phyloP scores from a whole-genome alignment of 495 filamentous ascomycete species.

The Daldinia concentrica region DNA sequence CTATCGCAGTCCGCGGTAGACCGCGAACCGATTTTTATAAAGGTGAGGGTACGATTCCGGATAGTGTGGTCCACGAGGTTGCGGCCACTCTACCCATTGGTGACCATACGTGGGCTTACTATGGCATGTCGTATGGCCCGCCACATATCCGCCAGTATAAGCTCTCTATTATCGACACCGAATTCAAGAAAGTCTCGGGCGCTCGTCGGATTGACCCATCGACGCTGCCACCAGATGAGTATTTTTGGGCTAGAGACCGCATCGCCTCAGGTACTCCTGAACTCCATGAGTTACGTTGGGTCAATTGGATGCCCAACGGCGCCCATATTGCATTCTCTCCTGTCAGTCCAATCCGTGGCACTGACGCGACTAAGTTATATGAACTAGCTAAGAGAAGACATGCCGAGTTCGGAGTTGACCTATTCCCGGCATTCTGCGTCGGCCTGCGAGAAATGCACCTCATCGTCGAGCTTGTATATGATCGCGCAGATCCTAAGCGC shows the following conservation, averaged over 20 bases:
- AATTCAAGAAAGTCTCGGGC: conserved; percentile 52
- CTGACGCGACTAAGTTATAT: conserved; percentile 50
- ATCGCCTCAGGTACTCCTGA: conserved; percentile 57
- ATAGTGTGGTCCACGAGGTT: conserved; percentile 48
- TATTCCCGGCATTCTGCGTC: conserved; percentile 59
- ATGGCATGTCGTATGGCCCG: conserved; percentile 58
- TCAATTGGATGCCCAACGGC: conserved; percentile 64
- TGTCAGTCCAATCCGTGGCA: conserved; percentile 56
- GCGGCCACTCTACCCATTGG: conserved; percentile 53
- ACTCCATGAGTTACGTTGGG: conserved; percentile 60
- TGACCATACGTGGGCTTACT: conserved; percentile 61
- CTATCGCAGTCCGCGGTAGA: conserved; percentile 54
- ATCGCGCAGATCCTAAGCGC: conserved; percentile 53
- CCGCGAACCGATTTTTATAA: conserved; percentile 57
- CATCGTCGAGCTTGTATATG: conserved; percentile 66
- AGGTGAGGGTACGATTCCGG: conserved; percentile 52
- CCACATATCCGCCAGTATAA: conserved; percentile 46
- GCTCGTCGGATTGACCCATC: conserved; percentile 49
- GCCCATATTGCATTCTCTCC: conserved; percentile 64
- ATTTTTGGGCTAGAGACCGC: conserved; percentile 51
- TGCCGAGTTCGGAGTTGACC: conserved; percentile 56
- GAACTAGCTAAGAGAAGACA: conserved; percentile 45
- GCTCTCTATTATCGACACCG: conserved; percentile 48
- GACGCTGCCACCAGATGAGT: conserved; percentile 45
- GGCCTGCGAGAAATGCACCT: conserved; percentile 66